Base-by-base conservation (phyloP, 2,329 filamentous ascomycete species). In the Xylaria sp. region DNA sequence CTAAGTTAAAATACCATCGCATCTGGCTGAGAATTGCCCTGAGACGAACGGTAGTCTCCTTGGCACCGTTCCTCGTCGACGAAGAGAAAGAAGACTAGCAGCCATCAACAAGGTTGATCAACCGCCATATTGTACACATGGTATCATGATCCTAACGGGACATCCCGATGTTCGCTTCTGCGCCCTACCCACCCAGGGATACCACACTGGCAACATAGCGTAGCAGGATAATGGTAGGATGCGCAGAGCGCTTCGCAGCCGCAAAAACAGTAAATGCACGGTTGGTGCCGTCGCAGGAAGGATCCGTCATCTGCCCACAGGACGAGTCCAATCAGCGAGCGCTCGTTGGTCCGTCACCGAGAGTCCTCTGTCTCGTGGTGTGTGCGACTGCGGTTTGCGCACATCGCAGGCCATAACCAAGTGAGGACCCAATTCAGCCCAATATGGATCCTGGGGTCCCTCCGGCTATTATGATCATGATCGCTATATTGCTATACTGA, bases 281-380 rank as follows among this genome's bases (percentile, higher is more conserved):
- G 61, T 59, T 68, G 62, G 65, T 63, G 60, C 71, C 66, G 71
- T 73, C 74, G 72, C 71, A 75, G 72, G 67, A 73, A 71, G 71
- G 73, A 75, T 74, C 74, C 71, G 73, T 76, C 71, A 74, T 72
- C 73, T 75, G 71, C 61, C 66, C 70, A 70, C 18, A 66, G 5
- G 63, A 64, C 65, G 57, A 65, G 69, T 66, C 69, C 67, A 70
- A 72, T 72, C 70, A 70, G 51, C 54, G 44, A 57, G 18, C 54
- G 13, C 25, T 62, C 15, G 37, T 61, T 51, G 51, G 44, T 55
- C 59, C 56, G 56, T 65, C 48, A 39, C 50, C 46, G 57, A 60
- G 61, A 44, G 20, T 51, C 55, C 20, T 59, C 48, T 56, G 15
- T 55, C 37, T 61, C 48, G 51, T 44, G n/a, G 58, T 58, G 65